These are phyloP conservation scores for Trichoderma sp. DNA, from an alignment of 2,329 filamentous ascomycete species.

Conservation along the genomic window DNA sequence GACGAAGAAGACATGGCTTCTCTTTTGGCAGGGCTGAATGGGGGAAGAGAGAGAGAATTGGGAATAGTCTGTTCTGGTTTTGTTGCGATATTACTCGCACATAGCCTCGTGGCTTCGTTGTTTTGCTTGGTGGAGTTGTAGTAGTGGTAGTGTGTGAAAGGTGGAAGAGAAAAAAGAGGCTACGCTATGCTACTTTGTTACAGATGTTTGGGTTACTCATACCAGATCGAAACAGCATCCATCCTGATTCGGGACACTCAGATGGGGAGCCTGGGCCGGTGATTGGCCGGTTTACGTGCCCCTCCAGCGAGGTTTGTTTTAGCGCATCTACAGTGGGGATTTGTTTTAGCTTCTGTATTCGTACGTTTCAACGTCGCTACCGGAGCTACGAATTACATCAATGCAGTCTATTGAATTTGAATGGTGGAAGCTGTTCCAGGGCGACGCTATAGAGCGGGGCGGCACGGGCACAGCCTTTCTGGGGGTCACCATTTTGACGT, in stretches of 20 bases:
- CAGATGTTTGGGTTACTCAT: background rate
- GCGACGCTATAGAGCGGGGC: background rate
- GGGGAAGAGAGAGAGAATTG: background rate
- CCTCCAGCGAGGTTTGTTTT: background rate
- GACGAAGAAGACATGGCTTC: background rate
- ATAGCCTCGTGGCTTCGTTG: slow-evolving; percentile 3
- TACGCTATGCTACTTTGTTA: background rate
- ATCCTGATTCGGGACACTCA: background rate
- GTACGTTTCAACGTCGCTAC: background rate
- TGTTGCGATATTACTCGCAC: background rate
- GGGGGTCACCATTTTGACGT: background rate
- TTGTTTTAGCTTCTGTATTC: background rate
- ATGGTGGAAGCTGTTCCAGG: background rate
- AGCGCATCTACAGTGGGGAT: background rate
- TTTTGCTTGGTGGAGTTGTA: background rate
- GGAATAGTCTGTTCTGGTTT: background rate
- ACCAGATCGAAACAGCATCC: background rate
- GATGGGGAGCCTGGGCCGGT: background rate
- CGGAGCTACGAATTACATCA: background rate
- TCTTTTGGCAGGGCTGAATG: slow-evolving; percentile 1
- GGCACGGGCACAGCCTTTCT: slow-evolving; percentile 4
- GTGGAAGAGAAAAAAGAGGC: background rate
- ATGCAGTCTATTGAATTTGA: background rate
- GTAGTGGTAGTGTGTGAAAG: background rate
- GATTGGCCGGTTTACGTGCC: background rate